Base-by-base conservation (phyloP, 495 filamentous ascomycete genomes). In the Xylaria telfairii region DNA sequence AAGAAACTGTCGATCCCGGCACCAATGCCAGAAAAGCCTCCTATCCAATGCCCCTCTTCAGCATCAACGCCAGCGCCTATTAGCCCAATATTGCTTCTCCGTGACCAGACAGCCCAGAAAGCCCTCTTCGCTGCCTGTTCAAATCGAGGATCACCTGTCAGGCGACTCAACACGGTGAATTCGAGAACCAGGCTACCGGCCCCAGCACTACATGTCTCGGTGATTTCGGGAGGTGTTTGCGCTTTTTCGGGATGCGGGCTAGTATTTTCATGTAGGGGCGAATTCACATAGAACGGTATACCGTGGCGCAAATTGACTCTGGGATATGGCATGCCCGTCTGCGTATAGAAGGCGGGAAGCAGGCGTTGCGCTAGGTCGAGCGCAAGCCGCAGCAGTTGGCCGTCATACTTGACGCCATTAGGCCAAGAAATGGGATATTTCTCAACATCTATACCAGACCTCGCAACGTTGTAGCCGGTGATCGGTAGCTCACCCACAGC, bases 1-100 rank as follows among this genome's bases (percentile, higher is more conserved):
- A 95, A 98, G 81, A 98, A 99, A 81, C 94, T 97, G 79, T 98
- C 96, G 72, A 96, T 92, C 21, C 96, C 96, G 1, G 96, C 96
- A 46, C 96, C 96, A 75, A 99, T 95, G 19, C 96, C 96, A 26
- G 95, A 88, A 77, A 91, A 94, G 8, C 93, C 87, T 37, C 90
- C 90, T 63, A 95, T 91, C 96, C 96, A 99, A 70, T 92, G 87
- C 0, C 96, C 96, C 37, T 88, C 91, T 74, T 99, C 96, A 9
- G 92, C 93, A 83, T 98, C 95, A 68, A 99, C 92, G 5, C 95
- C 94, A 67, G 93, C 91, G 4, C 95, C 96, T 72, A 99, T 88
- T n/a, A 99, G 85, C 2, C 92, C 94, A 71, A 95, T 91, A 34
- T 89, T 85, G 78, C 93, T 97, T 73, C 93, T 90, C 54, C 93